These are phyloP conservation scores for Antrodiella citrinella DNA, from an alignment of 768 basidiomycete species.

Conservation along the genomic window DNA sequence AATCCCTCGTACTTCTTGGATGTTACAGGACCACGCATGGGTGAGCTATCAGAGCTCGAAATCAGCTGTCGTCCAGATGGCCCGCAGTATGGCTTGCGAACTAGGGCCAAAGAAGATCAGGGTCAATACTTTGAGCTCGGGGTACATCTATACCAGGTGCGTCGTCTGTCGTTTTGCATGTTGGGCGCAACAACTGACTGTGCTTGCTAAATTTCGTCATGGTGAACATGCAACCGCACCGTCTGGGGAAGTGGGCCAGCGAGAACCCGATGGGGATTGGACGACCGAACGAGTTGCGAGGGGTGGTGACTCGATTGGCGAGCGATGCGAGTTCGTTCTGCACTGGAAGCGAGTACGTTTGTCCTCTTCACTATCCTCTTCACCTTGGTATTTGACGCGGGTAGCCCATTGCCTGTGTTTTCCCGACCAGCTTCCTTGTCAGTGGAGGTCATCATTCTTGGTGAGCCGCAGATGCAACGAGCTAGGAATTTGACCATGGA, in stretches of 20 bases:
- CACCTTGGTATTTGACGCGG: not conserved
- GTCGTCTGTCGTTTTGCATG: conserved; percentile 4
- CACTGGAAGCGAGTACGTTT: conserved; percentile 73
- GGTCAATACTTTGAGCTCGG: conserved; percentile 71
- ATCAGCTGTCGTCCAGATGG: conserved; percentile 74
- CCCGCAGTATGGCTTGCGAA: conserved; percentile 76
- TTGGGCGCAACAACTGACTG: not conserved
- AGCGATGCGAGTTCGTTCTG: conserved; percentile 72
- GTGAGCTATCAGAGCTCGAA: conserved; percentile 74
- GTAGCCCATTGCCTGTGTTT: conserved; percentile 5
- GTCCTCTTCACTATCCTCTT: not conserved
- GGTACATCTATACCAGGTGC: conserved; percentile 66
- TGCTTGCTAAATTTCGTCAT: not conserved
- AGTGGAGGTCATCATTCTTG: conserved; percentile 58
- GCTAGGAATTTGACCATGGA: no score
- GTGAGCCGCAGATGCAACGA: conserved; percentile 29
- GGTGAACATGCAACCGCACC: conserved; percentile 47
- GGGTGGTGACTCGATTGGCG: conserved; percentile 64
- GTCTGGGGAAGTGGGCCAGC: conserved; percentile 58
- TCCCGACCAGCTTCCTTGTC: conserved; percentile 41
- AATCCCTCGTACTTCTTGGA: not conserved
- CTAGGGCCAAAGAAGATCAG: conserved; percentile 58
- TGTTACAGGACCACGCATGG: conserved; percentile 59
- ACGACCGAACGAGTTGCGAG: conserved; percentile 63
- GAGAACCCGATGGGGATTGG: conserved; percentile 68